Percentiles rank a stretch among this genome's conserved stretches.
Evolutionary conservation across 176 grass and related monocot species (phyloP).

Genomic region (Juncus inflexus): DNA sequence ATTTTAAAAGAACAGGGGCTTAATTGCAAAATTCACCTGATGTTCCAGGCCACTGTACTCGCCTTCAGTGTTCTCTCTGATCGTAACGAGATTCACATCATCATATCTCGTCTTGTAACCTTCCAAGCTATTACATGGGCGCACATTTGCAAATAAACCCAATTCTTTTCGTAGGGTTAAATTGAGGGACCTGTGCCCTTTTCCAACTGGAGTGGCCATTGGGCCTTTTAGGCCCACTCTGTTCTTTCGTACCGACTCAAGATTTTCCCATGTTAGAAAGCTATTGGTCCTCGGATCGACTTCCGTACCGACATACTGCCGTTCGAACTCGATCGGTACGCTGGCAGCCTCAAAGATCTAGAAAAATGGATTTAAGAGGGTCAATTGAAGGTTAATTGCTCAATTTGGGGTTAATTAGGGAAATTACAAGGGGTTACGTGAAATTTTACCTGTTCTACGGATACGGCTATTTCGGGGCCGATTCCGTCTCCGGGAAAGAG

Average conservation of each 20-base stretch:
- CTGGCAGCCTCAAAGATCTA: conserved; percentile 84
- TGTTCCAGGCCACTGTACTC: conserved; percentile 99
- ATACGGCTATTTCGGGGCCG: conserved; percentile 89
- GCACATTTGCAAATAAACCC: conserved; percentile 90
- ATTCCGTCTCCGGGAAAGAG: conserved; percentile 94
- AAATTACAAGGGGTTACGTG: background rate
- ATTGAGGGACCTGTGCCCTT: conserved; percentile 93
- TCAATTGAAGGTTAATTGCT: background rate
- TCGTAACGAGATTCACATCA: conserved; percentile 92
- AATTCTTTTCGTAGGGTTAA: conserved; percentile 94
- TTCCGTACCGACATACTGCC: conserved; percentile 81
- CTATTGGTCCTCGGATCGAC: conserved; percentile 95
- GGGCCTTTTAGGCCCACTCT: conserved; percentile 94
- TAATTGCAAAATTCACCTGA: conserved; percentile 45
- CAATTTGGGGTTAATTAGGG: background rate
- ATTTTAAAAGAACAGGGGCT: no score
- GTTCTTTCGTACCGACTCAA: conserved; percentile 84
- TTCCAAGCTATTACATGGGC: conserved; percentile 86
- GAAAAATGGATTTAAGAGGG: conserved; percentile 9
- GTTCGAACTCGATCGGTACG: conserved; percentile 91
- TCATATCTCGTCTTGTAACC: conserved; percentile 96
- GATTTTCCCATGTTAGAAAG: conserved; percentile 94
- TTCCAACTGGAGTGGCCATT: conserved; percentile 99
- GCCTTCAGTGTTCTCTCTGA: conserved; percentile 97
- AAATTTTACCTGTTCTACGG: conserved; percentile 70